Percentiles rank a stretch among this genome's conserved stretches.
Evolutionary conservation across 164 flowering plant species (phyloP).

Genomic region (Sedum album): DNA sequence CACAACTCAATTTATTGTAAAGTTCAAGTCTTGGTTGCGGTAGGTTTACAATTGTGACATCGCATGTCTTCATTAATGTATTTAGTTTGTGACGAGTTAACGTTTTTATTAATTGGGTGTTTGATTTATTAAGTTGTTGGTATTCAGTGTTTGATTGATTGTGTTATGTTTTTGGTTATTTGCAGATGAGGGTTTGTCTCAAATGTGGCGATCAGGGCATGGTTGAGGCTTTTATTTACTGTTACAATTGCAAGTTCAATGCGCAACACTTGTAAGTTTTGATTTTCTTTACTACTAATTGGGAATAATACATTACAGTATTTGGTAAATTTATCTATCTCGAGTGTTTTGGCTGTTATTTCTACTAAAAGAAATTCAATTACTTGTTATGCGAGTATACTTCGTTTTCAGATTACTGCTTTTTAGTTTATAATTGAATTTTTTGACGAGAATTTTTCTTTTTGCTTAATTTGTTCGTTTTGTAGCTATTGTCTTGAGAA

Average conservation of each 20-base stretch:
- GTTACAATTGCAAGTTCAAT: not conserved
- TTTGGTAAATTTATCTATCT: no score
- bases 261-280: constrained; percentile 2
- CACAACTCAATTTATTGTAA: no score
- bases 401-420: no score
- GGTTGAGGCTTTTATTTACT: not conserved
- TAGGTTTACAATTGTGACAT: no score
- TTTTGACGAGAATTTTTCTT: no score
- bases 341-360: not conserved
- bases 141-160: not conserved
- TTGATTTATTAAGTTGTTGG: not conserved
- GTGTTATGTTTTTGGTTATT: not conserved
- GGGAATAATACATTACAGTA: not conserved
- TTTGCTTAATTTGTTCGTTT: not conserved
- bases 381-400: not conserved
- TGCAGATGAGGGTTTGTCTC: not conserved
- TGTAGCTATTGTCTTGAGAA: not conserved
- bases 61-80: no score
- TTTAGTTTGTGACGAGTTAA: no score
- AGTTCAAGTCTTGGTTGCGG: no score
- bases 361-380: not conserved
- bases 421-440: no score
- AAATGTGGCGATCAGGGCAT: constrained; percentile 1
- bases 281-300: not conserved
- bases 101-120: not conserved